These are phyloP conservation scores for Panus rudis DNA, from an alignment of 768 basidiomycete genomes.

Conservation along the genomic window DNA sequence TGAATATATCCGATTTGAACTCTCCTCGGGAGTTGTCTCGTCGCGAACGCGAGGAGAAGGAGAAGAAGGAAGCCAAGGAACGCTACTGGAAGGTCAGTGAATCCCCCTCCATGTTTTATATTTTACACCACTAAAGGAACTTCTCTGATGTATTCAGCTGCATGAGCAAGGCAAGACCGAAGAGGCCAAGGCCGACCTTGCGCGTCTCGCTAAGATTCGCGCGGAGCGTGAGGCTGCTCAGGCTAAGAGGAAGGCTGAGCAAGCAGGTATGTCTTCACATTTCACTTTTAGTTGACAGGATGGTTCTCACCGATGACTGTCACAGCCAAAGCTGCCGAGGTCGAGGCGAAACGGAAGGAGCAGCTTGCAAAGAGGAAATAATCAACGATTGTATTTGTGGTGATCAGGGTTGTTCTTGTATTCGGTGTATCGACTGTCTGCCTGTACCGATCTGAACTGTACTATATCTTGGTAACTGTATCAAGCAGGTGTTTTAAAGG, in stretches of 20 bases:
- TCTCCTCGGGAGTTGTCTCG: slow-evolving; percentile 56
- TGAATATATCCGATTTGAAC: slow-evolving; percentile 71
- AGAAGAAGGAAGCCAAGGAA: slow-evolving; percentile 85
- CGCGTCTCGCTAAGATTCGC: slow-evolving; percentile 77
- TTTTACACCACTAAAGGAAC: neutral
- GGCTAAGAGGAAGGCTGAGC: slow-evolving; percentile 83
- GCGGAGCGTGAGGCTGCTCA: slow-evolving; percentile 85
- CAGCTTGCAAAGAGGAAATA: neutral
- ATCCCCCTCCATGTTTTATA: neutral
- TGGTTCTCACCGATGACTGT: neutral
- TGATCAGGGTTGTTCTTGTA: too few species aligned
- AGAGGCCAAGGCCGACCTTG: slow-evolving; percentile 83
- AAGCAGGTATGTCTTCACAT: slow-evolving; percentile 53
- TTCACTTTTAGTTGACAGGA: neutral
- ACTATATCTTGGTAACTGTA: too few species aligned
- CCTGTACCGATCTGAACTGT: too few species aligned
- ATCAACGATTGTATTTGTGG: too few species aligned
- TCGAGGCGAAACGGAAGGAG: slow-evolving; percentile 42
- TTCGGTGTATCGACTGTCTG: too few species aligned
- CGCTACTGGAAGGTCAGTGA: slow-evolving; percentile 73
- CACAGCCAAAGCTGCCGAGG: slow-evolving; percentile 58
- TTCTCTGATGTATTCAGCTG: slow-evolving; percentile 34
- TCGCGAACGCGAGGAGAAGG: slow-evolving; percentile 80
- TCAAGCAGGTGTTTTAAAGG: too few species aligned
- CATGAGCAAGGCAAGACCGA: slow-evolving; percentile 82